Conservation (phyloP, 1,139 yeast genomes). For the Scheffersomyces parashehatae region DNA sequence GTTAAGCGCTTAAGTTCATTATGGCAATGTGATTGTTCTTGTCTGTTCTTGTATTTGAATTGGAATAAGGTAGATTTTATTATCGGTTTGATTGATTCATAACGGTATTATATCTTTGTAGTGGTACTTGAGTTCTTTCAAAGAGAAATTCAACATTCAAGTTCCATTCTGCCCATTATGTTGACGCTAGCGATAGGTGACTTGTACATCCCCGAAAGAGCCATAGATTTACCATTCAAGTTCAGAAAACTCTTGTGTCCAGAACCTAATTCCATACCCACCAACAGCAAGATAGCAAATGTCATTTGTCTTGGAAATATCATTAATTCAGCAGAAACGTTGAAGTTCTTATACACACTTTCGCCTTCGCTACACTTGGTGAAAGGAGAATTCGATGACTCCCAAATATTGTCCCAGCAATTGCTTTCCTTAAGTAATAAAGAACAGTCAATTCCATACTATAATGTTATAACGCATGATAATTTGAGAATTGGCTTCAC, state of each 20-base stretch:
- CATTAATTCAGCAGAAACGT: conserved; percentile 65
- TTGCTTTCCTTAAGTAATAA: conserved; percentile 22
- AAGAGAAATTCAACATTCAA: too few species aligned
- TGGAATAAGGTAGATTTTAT: too few species aligned
- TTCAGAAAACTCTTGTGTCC: conserved; percentile 72
- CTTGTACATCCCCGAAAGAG: conserved; percentile 84
- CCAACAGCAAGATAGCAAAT: conserved; percentile 72
- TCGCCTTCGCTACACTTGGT: conserved; percentile 77
- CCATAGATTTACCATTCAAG: conserved; percentile 58
- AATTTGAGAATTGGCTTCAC: conserved; percentile 79
- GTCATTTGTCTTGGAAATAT: conserved; percentile 86
- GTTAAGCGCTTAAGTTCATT: too few species aligned
- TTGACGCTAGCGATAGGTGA: conserved; percentile 89
- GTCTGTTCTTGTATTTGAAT: too few species aligned
- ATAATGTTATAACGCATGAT: conserved; percentile 67
- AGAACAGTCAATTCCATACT: conserved; percentile 59
- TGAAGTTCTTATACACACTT: conserved; percentile 62
- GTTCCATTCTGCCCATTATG: conserved; percentile 40
- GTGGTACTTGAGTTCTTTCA: too few species aligned
- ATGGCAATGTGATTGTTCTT: too few species aligned
- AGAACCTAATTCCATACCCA: conserved; percentile 35
- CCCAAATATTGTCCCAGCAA: conserved; percentile 33
- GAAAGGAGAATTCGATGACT: conserved; percentile 70
- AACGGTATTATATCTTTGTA: too few species aligned
- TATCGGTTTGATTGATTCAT: too few species aligned